Conservation (phyloP, 352 stramenopile genomes). For the Globisporangium abappressorium region DNA sequence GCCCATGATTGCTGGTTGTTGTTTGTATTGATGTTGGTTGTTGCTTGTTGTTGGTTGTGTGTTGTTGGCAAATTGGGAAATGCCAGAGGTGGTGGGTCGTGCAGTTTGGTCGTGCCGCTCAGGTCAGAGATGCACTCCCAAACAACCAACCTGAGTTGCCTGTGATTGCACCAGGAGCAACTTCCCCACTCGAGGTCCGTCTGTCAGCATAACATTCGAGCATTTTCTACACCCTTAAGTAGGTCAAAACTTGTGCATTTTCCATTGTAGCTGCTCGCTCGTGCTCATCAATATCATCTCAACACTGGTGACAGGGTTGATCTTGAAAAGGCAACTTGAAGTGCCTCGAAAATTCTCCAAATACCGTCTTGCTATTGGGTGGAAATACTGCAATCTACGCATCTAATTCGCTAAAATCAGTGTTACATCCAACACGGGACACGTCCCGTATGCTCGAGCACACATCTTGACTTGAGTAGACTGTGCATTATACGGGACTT, state of each 20-base stretch:
- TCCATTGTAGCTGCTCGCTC: slow-evolving; percentile 1
- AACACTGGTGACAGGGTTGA: neutral
- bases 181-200: neutral
- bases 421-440: neutral
- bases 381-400: neutral
- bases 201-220: slow-evolving; percentile 1
- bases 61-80: slow-evolving; percentile 38
- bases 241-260: neutral
- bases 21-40: neutral
- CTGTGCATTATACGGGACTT: neutral
- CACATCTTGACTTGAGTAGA: too few relatives aligned
- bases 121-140: neutral
- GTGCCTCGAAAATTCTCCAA: slow-evolving; percentile 6
- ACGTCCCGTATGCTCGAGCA: too few relatives aligned
- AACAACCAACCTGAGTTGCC: neutral
- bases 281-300: slow-evolving; percentile 3
- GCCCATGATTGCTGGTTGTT: slow-evolving; percentile 33
- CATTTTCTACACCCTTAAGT: slow-evolving; percentile 12
- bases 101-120: neutral
- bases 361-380: slow-evolving; percentile 4
- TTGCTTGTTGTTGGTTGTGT: neutral
- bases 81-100: slow-evolving; percentile 15
- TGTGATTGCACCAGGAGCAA: neutral
- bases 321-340: slow-evolving; percentile 7
- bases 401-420: neutral